Evolutionary conservation across 495 filamentous ascomycete genomes (phyloP), one percentile per base, ranked within the genome.

Genomic region (Xylaria longipes): DNA sequence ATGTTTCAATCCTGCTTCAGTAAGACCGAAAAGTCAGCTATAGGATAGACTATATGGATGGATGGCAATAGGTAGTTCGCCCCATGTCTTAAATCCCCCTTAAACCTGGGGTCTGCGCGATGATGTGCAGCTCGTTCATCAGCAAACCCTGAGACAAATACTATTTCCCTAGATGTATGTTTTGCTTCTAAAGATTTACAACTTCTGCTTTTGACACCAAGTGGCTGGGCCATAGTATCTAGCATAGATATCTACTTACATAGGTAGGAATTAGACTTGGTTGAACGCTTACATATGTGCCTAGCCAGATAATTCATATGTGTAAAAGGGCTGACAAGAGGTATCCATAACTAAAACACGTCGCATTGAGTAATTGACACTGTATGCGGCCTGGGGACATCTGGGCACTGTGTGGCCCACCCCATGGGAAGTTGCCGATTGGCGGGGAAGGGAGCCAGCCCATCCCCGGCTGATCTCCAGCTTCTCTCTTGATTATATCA

Each of bases 371-470:
- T 4, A 20, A 37, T 57, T 27, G 15, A 7, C 65, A 68, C 65
- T 48, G 65, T 68, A 31, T 9, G 22, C 15, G 7, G 17, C 43
- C 0, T 2, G 17, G 6, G 5, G 9, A 14, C 5, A 11, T 15
- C 37, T 25, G 27, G 43, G 12, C 57, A 70, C 68, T 62, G 57
- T 70, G 57, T 45, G 45, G 41, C 29, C 4, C 17, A 8, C 45
- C 22, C 0, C 12, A 20, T 5, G 56, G 68, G 33, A 70, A 20
- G 25, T 41, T 70, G 45, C 68, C 68, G 56, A 70, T 61, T 70
- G 68, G 68, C 27, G 56, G 35, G 29, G 35, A 25, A 57, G 41
- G 5, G 3, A 56, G n/a, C 31, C 0, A 45, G 61, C 41, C 20
- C 25, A 31, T 64, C 46, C 22, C 27, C 27, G 61, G 29, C 6